Evolutionary conservation across 2,329 filamentous ascomycete species (phyloP), one percentile per base, ranked within the genome.

Genomic region (Fusarium anthophilum): DNA sequence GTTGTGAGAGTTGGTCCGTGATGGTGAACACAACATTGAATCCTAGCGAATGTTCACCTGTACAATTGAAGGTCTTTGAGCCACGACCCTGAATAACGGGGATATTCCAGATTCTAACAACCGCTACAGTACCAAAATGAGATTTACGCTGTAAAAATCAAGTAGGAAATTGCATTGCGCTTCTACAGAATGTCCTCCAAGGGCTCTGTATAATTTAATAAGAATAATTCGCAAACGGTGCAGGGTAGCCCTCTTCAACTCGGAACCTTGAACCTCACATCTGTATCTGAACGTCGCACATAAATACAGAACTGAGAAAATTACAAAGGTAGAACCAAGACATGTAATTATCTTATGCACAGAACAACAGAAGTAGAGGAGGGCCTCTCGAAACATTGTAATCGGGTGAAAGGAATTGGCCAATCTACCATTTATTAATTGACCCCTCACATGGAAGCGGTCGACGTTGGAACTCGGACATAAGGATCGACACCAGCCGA

Each of bases 281-380:
- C 8, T 18, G 35, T 8, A 2, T 5, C 11, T n/a, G 24, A 28
- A 30, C 11, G 8, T n/a, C 8, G 14, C 11, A 39, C 24, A n/a
- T 11, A 8, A 41, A 17, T 5, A 4, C 51, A 28, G 24, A 18
- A 14, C 15, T n/a, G 20, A 8, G 8, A n/a, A 28, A 41, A 18
- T 41, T 41, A 8, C 35, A 41, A 14, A 30, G 39, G 5, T 4
- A 14, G 24, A 9, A 18, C 24, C 5, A 17, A 10, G 3, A 6
- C 3, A 8, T 6, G 4, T 2, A 10, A n/a, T 8, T 28, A 1
- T 7, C 10, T 18, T 10, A 22, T 13, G 20, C 2, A 0, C 0
- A 28, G 20, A 2, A 11, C 10, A 3, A 10, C 13, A 10, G 14
- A 18, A 18, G 6, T n/a, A 28, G 11, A 28, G 2, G 20, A 55